These are phyloP conservation scores for Podaxis sp. DNA, from an alignment of 768 basidiomycete genomes.

Conservation along the genomic window DNA sequence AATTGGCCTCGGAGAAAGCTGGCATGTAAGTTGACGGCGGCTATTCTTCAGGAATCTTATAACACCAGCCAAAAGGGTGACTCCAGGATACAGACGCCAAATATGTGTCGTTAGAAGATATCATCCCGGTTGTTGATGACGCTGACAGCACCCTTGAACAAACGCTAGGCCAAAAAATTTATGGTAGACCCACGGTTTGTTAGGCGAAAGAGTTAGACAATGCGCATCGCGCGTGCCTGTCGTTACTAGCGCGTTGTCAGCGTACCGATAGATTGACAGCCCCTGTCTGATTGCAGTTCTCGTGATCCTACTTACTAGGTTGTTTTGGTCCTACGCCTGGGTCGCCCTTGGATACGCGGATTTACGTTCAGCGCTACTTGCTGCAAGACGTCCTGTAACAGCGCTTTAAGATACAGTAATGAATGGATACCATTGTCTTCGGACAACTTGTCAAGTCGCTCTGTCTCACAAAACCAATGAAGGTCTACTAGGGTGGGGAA, in stretches of 20 bases:
- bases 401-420: constrained; percentile 19
- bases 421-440: constrained; percentile 17
- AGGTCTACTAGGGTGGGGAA: not conserved
- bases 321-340: constrained; percentile 98
- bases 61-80: not conserved
- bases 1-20: constrained; percentile 90
- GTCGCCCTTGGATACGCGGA: constrained; percentile 93
- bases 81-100: constrained; percentile 90
- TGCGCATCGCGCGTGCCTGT: constrained; percentile 89
- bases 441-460: constrained; percentile 11
- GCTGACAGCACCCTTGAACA: constrained; percentile 44
- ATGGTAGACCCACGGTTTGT: constrained; percentile 69
- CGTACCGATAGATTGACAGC: not conserved
- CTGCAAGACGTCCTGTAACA: constrained; percentile 40
- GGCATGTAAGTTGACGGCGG: constrained; percentile 89
- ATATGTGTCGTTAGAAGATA: constrained; percentile 88
- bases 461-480: not conserved
- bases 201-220: constrained; percentile 75
- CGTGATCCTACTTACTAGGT: constrained; percentile 40
- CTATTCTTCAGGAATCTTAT: constrained; percentile 61
- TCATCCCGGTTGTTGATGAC: constrained; percentile 71
- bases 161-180: constrained; percentile 85
- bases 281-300: not conserved
- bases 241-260: constrained; percentile 67
- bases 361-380: constrained; percentile 89